phyloP scores from a whole-genome alignment of 1,284 basidiomycete genomes.

The Sporisorium scitamineum region DNA sequence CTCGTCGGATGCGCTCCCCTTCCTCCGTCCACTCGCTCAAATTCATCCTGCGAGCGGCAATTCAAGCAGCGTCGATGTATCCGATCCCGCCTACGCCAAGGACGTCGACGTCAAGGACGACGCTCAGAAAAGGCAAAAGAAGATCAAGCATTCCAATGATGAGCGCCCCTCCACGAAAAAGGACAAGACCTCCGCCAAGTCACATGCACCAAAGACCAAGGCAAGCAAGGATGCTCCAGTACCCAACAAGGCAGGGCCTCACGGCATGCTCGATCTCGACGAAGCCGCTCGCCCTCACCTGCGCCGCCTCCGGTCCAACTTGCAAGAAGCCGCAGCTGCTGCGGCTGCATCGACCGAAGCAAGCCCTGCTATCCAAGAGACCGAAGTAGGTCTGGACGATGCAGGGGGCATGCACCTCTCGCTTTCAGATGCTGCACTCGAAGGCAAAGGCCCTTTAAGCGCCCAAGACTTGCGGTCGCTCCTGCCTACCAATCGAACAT shows the following conservation, averaged over 20 bases:
- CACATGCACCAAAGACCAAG: slow-evolving; percentile 10
- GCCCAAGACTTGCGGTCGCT: slow-evolving; percentile 29
- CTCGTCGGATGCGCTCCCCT: slow-evolving; percentile 25
- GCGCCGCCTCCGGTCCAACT: slow-evolving; percentile 37
- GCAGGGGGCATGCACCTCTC: slow-evolving; percentile 27
- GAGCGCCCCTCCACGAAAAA: slow-evolving; percentile 26
- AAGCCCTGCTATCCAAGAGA: slow-evolving; percentile 9
- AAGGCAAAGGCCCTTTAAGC: slow-evolving; percentile 41
- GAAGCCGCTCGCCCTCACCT: slow-evolving; percentile 38
- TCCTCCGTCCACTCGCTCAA: slow-evolving; percentile 50
- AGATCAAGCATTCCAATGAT: slow-evolving; percentile 9
- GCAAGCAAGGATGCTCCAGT: slow-evolving; percentile 19
- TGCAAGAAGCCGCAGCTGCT: slow-evolving; percentile 53
- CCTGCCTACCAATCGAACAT: slow-evolving; percentile 7
- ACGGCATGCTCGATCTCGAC: slow-evolving; percentile 37
- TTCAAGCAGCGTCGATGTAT: slow-evolving; percentile 17
- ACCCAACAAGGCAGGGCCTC: slow-evolving; percentile 25
- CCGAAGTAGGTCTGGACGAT: slow-evolving; percentile 20
- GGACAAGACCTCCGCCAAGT: slow-evolving; percentile 19
- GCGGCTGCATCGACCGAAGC: slow-evolving; percentile 44
- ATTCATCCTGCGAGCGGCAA: slow-evolving; percentile 42
- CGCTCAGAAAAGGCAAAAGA: slow-evolving; percentile 13
- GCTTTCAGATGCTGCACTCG: slow-evolving; percentile 37
- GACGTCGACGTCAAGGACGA: slow-evolving; percentile 5
- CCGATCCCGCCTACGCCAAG: slow-evolving; percentile 2